Conservation (phyloP, 306 rosid genomes). For the Dalbergia oliveri region DNA sequence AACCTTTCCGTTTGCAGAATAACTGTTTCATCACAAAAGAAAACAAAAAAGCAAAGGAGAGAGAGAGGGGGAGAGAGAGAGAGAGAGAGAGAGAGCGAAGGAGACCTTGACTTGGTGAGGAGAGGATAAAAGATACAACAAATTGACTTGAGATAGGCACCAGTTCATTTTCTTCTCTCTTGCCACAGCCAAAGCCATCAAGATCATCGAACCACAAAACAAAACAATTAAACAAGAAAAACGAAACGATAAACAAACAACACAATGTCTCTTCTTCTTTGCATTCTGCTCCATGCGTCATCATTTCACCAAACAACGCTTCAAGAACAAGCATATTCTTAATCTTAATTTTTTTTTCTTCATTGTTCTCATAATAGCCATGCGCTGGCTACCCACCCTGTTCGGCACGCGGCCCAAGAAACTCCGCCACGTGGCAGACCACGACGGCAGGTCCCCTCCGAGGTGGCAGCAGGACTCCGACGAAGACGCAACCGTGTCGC, state of each 20-base stretch:
- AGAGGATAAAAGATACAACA: not conserved
- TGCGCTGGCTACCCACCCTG: constrained; percentile 78
- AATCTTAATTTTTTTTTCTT: not conserved
- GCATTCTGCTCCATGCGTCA: not conserved
- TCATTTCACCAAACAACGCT: not conserved
- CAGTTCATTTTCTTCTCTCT: not conserved
- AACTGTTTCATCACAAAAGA: not conserved
- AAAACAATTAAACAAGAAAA: not conserved
- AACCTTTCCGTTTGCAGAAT: not conserved
- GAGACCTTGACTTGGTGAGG: constrained; percentile 27
- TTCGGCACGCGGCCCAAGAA: constrained; percentile 55
- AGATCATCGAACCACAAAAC: not conserved
- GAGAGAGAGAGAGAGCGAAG: no score
- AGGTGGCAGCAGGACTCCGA: constrained; percentile 16
- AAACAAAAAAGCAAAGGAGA: not conserved
- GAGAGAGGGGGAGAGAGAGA: no score
- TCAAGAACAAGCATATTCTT: not conserved
- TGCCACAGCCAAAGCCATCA: not conserved
- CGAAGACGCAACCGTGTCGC: constrained; percentile 8
- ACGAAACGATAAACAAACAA: not conserved
- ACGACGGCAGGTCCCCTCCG: constrained; percentile 29
- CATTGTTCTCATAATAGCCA: constrained; percentile 25
- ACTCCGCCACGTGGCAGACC: constrained; percentile 49
- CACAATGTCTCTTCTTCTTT: not conserved
- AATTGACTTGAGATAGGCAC: constrained; percentile 7